Evolutionary conservation across 495 filamentous ascomycete genomes (phyloP), one percentile per base, ranked within the genome.

Genomic region (Neurospora sp.): DNA sequence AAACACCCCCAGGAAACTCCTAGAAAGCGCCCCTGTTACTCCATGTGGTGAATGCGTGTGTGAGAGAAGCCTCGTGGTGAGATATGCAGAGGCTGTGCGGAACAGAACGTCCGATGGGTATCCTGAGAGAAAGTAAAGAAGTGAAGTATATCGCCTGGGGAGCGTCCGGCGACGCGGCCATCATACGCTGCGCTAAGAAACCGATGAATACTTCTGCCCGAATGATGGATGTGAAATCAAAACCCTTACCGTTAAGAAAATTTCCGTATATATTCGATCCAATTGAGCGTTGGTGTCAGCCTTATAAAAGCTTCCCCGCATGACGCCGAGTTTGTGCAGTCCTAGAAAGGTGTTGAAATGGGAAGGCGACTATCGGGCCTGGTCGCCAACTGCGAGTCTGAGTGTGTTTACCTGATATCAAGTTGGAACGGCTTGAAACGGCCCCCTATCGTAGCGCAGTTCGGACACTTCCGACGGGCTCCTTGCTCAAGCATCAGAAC

Each of bases 381-480:
- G 27, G 27, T 35, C 53, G 27, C 53, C 53, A 35, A 37, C 27
- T 65, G 27, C 18, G 53, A 35, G 12, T 65, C 22, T 65, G 53
- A 8, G 12, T 35, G 53, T 37, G 46, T 46, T 69, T 82, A 91
- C 81, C 88, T 82, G 71, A 91, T 86, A 72, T 91, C 89, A 72
- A 91, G 79, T 74, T 89, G 88, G 74, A 92, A 91, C 0, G 88
- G 90, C 77, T 90, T 91, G 78, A 90, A 92, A 37, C 86, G 86
- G 59, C 89, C 89, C 12, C 89, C 90, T 65, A 92, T 87, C 12
- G 89, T 90, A 27, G 87, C 87, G 73, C 90, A 92, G 39, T 87
- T 80, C 22, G 90, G 90, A 79, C 90, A 92, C 73, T 88, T 89
- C 72, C 88, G 84, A 37, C 86, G 83, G 10, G 86, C 85, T 11